Evolutionary conservation across 345 rosid genomes (phyloP).

Genomic region (Lepidium didymum): DNA sequence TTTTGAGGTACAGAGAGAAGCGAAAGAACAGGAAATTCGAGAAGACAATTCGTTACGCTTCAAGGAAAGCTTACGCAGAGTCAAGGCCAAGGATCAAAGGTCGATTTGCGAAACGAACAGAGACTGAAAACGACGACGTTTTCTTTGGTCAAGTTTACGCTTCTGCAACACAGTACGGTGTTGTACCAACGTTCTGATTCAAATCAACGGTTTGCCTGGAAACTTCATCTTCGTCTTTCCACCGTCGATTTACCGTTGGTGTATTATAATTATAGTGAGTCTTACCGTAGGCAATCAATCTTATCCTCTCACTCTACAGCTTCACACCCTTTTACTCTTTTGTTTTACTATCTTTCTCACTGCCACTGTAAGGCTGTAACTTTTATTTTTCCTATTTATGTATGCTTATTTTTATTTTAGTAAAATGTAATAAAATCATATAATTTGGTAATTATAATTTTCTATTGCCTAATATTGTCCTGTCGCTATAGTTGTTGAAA

Average conservation of each 20-base stretch:
- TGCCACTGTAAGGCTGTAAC: conserved; percentile 20
- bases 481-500: conserved; percentile 1
- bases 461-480: neutral
- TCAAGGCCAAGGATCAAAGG: conserved; percentile 94
- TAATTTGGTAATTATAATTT: conserved; percentile 4
- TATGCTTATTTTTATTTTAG: conserved; percentile 16
- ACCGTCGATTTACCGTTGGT: conserved; percentile 2
- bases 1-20: conserved; percentile 92
- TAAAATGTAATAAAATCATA: conserved; percentile 5
- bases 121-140: conserved; percentile 38
- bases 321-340: neutral
- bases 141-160: conserved; percentile 10
- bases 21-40: conserved; percentile 91
- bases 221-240: neutral
- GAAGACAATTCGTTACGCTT: conserved; percentile 94
- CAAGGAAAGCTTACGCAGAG: conserved; percentile 92
- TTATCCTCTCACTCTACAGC: conserved; percentile 8
- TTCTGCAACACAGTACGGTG: conserved; percentile 44
- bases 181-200: conserved; percentile 60
- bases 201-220: conserved; percentile 1
- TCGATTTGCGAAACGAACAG: conserved; percentile 76
- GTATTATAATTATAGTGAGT: conserved; percentile 22
- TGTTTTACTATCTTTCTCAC: neutral
- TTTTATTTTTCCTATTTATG: neutral
- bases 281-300: conserved; percentile 22